phyloP scores from a whole-genome alignment of 2,329 filamentous ascomycete species.

The Xylariaceae sp. region DNA sequence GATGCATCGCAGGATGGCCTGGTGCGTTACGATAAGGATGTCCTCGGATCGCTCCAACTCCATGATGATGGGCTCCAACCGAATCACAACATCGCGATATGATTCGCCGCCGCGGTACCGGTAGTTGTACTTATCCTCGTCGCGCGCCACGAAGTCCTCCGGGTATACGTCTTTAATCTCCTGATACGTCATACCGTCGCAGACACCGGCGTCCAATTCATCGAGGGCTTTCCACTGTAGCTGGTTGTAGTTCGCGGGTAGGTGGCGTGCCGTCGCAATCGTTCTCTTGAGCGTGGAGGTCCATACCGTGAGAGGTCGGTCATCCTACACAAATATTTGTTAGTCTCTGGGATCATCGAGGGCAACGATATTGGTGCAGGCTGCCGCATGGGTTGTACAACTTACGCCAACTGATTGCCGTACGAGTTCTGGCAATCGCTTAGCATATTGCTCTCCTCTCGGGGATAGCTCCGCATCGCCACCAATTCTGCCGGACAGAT shows the following conservation, averaged over 20 bases:
- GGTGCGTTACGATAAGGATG: slow-evolving; percentile 95
- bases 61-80: slow-evolving; percentile 98
- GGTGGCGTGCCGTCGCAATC: slow-evolving; percentile 81
- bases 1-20: slow-evolving; percentile 93
- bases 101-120: slow-evolving; percentile 95
- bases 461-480: slow-evolving; percentile 83
- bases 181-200: slow-evolving; percentile 92
- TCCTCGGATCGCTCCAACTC: slow-evolving; percentile 94
- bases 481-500: slow-evolving; percentile 84
- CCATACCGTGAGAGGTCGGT: slow-evolving; percentile 58
- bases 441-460: slow-evolving; percentile 82
- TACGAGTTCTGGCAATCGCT: slow-evolving; percentile 77
- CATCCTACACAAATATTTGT: slow-evolving; percentile 40
- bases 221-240: slow-evolving; percentile 98
- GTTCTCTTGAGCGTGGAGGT: slow-evolving; percentile 68
- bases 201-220: slow-evolving; percentile 93
- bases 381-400: slow-evolving; percentile 18
- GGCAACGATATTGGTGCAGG: not conserved
- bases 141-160: slow-evolving; percentile 89
- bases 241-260: slow-evolving; percentile 80
- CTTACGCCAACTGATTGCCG: slow-evolving; percentile 78
- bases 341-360: slow-evolving; percentile 12
- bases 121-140: slow-evolving; percentile 99
- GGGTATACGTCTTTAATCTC: slow-evolving; percentile 89
- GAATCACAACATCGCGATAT: slow-evolving; percentile 93